Evolutionary conservation across 331 rosid genomes (phyloP).

Genomic region (Quercus phellos): DNA sequence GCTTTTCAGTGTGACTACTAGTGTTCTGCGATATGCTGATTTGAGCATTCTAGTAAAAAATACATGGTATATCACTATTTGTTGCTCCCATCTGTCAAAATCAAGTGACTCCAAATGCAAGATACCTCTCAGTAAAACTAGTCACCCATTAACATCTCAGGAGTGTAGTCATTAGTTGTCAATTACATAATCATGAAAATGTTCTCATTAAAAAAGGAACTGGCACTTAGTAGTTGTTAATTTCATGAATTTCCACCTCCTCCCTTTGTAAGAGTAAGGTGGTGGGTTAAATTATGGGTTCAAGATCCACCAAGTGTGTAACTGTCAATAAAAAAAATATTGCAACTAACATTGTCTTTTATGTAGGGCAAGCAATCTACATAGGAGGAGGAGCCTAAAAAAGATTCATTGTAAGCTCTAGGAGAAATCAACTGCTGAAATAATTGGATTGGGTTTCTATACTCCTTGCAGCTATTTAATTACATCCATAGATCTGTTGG

Average conservation of each 20-base stretch:
- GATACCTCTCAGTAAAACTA: neutral
- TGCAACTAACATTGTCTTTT: neutral
- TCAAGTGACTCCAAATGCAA: neutral
- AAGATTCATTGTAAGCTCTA: neutral
- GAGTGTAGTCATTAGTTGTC: neutral
- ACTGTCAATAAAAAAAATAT: neutral
- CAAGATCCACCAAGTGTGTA: too few relatives aligned
- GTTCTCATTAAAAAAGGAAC: neutral
- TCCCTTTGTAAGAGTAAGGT: too few relatives aligned
- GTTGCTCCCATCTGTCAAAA: neutral
- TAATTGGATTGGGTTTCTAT: neutral
- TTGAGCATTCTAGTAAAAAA: neutral
- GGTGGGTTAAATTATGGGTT: too few relatives aligned
- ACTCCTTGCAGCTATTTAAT: neutral
- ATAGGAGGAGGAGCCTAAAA: slow-evolving; percentile 6
- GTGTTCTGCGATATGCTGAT: neutral
- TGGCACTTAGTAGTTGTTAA: neutral
- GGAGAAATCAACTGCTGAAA: neutral
- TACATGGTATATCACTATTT: neutral
- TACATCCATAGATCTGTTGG: neutral
- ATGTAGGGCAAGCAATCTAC: slow-evolving; percentile 16
- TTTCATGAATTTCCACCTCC: neutral
- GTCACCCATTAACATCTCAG: neutral
- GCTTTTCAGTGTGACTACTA: neutral
- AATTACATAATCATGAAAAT: neutral